These are phyloP conservation scores for Rhizopogon rudus DNA, from an alignment of 768 basidiomycete species.

Conservation along the genomic window DNA sequence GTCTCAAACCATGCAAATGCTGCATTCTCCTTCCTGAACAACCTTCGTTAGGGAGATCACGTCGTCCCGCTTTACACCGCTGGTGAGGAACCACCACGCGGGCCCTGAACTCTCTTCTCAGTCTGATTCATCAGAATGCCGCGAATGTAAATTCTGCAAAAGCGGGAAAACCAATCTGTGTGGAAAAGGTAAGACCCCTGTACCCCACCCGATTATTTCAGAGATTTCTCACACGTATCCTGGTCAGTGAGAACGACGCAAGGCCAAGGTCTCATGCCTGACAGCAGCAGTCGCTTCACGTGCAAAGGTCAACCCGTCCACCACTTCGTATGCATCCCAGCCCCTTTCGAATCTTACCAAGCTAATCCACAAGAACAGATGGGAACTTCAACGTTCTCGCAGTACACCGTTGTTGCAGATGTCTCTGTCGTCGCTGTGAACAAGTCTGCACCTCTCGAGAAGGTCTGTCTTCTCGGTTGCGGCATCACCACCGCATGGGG, in stretches of 20 bases:
- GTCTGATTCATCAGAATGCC: constrained; percentile 56
- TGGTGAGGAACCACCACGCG: constrained; percentile 39
- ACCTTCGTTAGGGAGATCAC: constrained; percentile 69
- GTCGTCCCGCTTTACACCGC: constrained; percentile 97
- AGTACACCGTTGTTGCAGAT: constrained; percentile 97
- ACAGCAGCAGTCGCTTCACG: constrained; percentile 82
- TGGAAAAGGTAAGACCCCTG: constrained; percentile 59
- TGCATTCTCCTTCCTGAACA: neutral
- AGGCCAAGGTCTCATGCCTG: constrained; percentile 94
- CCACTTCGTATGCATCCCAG: constrained; percentile 71
- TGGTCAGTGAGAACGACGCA: constrained; percentile 82
- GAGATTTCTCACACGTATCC: neutral
- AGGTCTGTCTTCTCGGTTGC: constrained; percentile 94
- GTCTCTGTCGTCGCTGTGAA: constrained; percentile 93
- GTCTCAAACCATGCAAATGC: constrained; percentile 11
- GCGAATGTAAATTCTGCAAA: constrained; percentile 98
- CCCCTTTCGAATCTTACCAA: neutral
- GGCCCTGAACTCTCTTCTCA: neutral
- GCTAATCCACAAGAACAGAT: constrained; percentile 50
- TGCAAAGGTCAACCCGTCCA: constrained; percentile 81
- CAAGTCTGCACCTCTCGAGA: constrained; percentile 83
- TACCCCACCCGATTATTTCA: neutral
- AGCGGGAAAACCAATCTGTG: constrained; percentile 99
- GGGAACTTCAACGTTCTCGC: constrained; percentile 99
- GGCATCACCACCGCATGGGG: constrained; percentile 99